Evolutionary conservation across 192 early-diverging fungal genomes (phyloP).

Genomic region (Coemansia umbellata): DNA sequence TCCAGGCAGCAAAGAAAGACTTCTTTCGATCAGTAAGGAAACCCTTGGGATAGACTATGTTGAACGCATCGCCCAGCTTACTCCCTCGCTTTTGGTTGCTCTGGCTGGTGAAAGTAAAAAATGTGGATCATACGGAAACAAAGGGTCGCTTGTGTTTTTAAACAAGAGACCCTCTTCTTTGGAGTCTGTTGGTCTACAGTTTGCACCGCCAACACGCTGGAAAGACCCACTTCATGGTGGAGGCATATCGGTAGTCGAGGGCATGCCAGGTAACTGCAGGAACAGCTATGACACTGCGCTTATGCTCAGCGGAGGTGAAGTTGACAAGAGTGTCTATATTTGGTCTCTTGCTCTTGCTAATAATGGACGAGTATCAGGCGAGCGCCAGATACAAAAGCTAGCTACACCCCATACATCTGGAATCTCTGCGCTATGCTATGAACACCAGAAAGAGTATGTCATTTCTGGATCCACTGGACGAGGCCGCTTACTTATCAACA

Average conservation of each 20-base stretch:
- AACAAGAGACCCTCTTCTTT: background rate
- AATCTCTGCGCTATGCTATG: slow-evolving; percentile 25
- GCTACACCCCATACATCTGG: slow-evolving; percentile 16
- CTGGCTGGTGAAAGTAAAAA: slow-evolving; percentile 9
- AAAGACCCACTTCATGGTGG: slow-evolving; percentile 6
- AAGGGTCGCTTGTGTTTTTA: background rate
- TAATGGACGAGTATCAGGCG: background rate
- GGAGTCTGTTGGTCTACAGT: background rate
- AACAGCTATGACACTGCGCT: slow-evolving; percentile 1
- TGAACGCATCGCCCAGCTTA: slow-evolving; percentile 23
- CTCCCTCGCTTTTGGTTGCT: slow-evolving; percentile 18
- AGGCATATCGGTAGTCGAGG: slow-evolving; percentile 12
- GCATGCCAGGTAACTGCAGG: slow-evolving; percentile 4
- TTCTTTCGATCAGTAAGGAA: background rate
- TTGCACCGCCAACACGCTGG: slow-evolving; percentile 5
- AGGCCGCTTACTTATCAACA: slow-evolving; percentile 20
- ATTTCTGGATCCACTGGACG: slow-evolving; percentile 19
- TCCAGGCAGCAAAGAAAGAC: slow-evolving; percentile 1
- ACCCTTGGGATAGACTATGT: slow-evolving; percentile 14
- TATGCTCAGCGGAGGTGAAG: slow-evolving; percentile 21
- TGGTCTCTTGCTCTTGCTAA: slow-evolving; percentile 4
- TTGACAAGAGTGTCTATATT: slow-evolving; percentile 11
- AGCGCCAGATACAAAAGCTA: background rate
- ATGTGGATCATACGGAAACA: background rate
- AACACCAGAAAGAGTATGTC: slow-evolving; percentile 1